A percentile compares a stretch with the other conserved stretches of the same genome.
Conservation (phyloP, 805 yeast species). For the Grigorovia jiainica region DNA sequence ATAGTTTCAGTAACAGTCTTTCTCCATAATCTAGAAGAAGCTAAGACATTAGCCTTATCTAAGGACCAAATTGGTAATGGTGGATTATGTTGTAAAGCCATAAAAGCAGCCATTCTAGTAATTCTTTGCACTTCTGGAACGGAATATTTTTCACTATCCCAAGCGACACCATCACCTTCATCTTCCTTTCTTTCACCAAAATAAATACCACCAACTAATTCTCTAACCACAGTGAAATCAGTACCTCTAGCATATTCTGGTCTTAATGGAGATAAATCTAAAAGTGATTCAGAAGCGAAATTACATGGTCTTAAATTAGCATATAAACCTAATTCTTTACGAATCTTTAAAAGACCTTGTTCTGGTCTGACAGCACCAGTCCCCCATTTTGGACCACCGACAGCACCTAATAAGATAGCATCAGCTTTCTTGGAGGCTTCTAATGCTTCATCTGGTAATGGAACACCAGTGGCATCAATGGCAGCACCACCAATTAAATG, state of each 20-base stretch:
- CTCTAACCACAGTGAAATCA: slow-evolving; percentile 88
- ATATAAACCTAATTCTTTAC: slow-evolving; percentile 88
- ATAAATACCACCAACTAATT: slow-evolving; percentile 95
- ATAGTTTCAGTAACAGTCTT: slow-evolving; percentile 82
- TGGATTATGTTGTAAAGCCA: slow-evolving; percentile 88
- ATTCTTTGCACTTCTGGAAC: slow-evolving; percentile 91
- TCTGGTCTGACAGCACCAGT: slow-evolving; percentile 95
- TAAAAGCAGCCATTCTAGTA: slow-evolving; percentile 95
- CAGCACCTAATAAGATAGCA: slow-evolving; percentile 96
- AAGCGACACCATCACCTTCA: slow-evolving; percentile 74
- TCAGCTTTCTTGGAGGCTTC: slow-evolving; percentile 78
- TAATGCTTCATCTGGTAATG: slow-evolving; percentile 77
- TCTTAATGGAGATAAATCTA: slow-evolving; percentile 82
- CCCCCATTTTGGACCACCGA: slow-evolving; percentile 99
- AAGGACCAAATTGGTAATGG: slow-evolving; percentile 93
- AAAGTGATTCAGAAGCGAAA: slow-evolving; percentile 75
- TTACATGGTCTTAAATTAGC: slow-evolving; percentile 97
- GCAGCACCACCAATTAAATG: slow-evolving; percentile 98
- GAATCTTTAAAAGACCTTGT: slow-evolving; percentile 87
- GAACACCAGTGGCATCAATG: slow-evolving; percentile 91
- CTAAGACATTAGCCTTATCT: slow-evolving; percentile 96
- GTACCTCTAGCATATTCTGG: slow-evolving; percentile 82
- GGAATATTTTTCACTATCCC: slow-evolving; percentile 88
- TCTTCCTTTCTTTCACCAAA: slow-evolving; percentile 95
- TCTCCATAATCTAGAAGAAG: slow-evolving; percentile 95